These are phyloP conservation scores for Leptographium galeiforme DNA, from an alignment of 2,329 filamentous ascomycete species.

Conservation along the genomic window DNA sequence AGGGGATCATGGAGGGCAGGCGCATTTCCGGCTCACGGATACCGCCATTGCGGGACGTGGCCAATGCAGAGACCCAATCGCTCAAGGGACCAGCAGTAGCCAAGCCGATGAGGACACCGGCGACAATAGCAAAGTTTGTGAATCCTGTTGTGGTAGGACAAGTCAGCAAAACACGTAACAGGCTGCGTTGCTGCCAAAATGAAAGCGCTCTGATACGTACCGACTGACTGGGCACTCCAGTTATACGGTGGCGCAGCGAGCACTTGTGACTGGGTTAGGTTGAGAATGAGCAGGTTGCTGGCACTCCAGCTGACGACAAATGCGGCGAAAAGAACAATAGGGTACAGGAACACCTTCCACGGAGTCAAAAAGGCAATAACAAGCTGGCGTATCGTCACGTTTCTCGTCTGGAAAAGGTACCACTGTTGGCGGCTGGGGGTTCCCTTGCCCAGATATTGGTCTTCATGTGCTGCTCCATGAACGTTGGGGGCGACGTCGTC, in stretches of 20 bases:
- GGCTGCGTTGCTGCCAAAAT: no score
- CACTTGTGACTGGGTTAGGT: conserved; percentile 39
- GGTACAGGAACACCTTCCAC: conserved; percentile 48
- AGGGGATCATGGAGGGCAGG: conserved; percentile 29
- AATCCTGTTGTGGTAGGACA: conserved; percentile 14
- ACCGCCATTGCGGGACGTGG: conserved; percentile 28
- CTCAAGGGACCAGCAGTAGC: conserved; percentile 27
- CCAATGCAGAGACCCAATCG: conserved; percentile 26
- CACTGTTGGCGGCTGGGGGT: conserved; percentile 42
- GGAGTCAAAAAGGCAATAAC: conserved; percentile 44
- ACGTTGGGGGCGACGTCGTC: conserved; percentile 10
- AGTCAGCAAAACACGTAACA: no score
- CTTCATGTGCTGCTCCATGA: conserved; percentile 11
- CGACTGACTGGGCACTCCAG: conserved; percentile 23
- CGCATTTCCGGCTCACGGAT: conserved; percentile 36
- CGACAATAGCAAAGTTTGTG: conserved; percentile 31
- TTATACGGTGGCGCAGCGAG: conserved; percentile 29
- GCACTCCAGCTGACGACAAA: conserved; percentile 43
- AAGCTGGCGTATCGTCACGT: conserved; percentile 34
- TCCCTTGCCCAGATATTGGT: conserved; percentile 43
- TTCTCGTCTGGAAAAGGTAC: conserved; percentile 29
- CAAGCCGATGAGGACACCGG: conserved; percentile 27
- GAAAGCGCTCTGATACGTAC: conserved; percentile 8
- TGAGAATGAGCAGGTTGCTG: conserved; percentile 35
- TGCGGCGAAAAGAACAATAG: conserved; percentile 48